A percentile compares a stretch with the other conserved stretches of the same genome.
phyloP scores from a whole-genome alignment of 1,139 yeast genomes.

The Kluyveromyces sp. region DNA sequence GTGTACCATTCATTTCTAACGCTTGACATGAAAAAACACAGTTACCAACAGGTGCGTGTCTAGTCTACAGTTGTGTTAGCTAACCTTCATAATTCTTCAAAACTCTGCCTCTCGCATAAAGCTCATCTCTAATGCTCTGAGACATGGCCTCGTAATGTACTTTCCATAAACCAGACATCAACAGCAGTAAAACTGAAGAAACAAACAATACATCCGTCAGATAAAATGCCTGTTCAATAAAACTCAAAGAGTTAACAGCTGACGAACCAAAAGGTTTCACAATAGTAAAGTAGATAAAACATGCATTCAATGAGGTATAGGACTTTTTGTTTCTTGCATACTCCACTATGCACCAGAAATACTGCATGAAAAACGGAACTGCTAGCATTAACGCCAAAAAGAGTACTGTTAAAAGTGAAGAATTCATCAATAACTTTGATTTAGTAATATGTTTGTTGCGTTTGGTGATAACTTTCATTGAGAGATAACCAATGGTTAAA shows the following conservation, averaged over 20 bases:
- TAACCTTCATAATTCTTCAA: conserved; percentile 45
- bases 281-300: conserved; percentile 5
- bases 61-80: too few species aligned
- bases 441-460: background rate
- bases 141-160: conserved; percentile 7
- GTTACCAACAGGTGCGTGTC: too few species aligned
- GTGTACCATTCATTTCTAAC: too few species aligned
- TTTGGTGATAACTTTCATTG: background rate
- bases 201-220: conserved; percentile 6
- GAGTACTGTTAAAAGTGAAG: background rate
- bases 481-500: background rate
- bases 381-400: background rate
- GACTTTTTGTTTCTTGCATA: background rate
- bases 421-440: background rate
- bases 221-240: conserved; percentile 6
- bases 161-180: background rate
- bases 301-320: conserved; percentile 6
- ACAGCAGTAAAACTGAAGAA: conserved; percentile 1
- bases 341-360: background rate
- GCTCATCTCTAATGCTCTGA: conserved; percentile 49
- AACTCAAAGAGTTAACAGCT: conserved; percentile 1
- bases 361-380: background rate
- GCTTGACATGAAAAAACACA: too few species aligned
- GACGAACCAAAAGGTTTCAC: conserved; percentile 1
- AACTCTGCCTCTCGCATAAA: conserved; percentile 55